Base-by-base conservation (phyloP, 1,284 basidiomycete genomes). In the Ganoderma lingzhi region DNA sequence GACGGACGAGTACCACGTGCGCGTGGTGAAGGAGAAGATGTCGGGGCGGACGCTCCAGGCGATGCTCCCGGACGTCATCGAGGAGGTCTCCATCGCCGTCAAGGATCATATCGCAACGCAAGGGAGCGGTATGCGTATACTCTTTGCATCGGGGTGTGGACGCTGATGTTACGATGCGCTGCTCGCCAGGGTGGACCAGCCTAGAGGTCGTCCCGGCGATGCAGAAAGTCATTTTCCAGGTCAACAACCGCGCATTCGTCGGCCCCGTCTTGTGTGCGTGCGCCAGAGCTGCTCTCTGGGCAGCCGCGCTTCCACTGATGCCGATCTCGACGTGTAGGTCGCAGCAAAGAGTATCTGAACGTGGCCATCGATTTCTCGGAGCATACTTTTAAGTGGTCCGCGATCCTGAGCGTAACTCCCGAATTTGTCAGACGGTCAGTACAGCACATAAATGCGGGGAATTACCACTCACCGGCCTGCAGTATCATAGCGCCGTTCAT, bases 241-340 rank as follows among this genome's bases (percentile, higher is more conserved):
- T 63, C 35, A 84, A 80, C 68, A 86, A 85, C 72, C 80, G 85
- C 44, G 81, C 83, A 5, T 84, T 87, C 65, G 82, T 87, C 67
- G 85, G 86, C 0, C 65, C 78, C 8, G 82, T 82, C 8, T 17
- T 67, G 30, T n/a, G 67, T 83, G 12, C 85, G 85, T 79, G 32
- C 63, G 8, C 10, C 12, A 4, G 6, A 10, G 6, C 39, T 12
- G 6, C 39, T 14, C 12, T 41, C 12, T 41, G 8, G 10, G 39
- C 6, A 41, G 39, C 39, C 12, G 39, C 39, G 39, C 39, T 2
- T 14, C 10, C 6, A 12, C 39, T 41, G 39, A 41, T 42, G n/a
- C 28, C 32, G 23, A 28, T 32, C 28, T 44, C 17, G 15, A 19
- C 15, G 42, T 17, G 17, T 5, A 44, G 42, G 42, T 19, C 42